Base-by-base conservation (phyloP, 495 filamentous ascomycete species). In the Bacidia gigantensis region DNA sequence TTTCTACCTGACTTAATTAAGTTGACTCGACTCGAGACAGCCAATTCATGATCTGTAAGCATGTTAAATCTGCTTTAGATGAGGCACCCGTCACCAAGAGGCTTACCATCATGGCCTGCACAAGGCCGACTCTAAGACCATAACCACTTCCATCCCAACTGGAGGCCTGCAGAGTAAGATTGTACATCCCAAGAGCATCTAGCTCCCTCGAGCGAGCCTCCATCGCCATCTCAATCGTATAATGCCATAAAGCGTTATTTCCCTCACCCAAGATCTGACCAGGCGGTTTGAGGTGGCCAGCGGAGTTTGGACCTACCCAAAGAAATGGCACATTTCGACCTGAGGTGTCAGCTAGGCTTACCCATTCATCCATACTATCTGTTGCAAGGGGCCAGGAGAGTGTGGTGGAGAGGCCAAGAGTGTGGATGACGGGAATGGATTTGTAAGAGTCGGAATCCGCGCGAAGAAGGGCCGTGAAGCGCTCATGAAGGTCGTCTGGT, bases 71-170 rank as follows among this genome's bases (percentile, higher is more conserved):
- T n/a, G n/a, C n/a, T n/a, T n/a, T n/a, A n/a, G n/a, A n/a, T n/a
- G n/a, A n/a, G n/a, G n/a, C n/a, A n/a, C n/a, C n/a, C n/a, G n/a
- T n/a, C n/a, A n/a, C n/a, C n/a, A n/a, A n/a, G n/a, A n/a, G n/a
- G n/a, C 59, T 60, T 60, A 76, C 67, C 69, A 72, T 74, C 72
- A 76, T 74, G 32, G 71, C 71, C 59, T 75, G 66, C 38, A 72
- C 65, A 50, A 75, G 55, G 14, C 63, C 63, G 9, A 74, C 69
- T 54, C 61, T 64, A 49, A 68, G 65, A n/a, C 69, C 70, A 53
- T 72, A 73, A 46, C 57, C 50, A 35, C 58, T 61, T 5, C 71
- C 71, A 62, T 72, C 69, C 59, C 58, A 67, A 45, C 66, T 71
- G 7, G 58, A 59, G 2, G 67, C 70, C 54, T 73, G 69, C 40